A percentile compares a stretch with the other conserved stretches of the same genome.
Evolutionary conservation across 2,329 filamentous ascomycete species (phyloP).

Genomic region (Monilinia polystroma): DNA sequence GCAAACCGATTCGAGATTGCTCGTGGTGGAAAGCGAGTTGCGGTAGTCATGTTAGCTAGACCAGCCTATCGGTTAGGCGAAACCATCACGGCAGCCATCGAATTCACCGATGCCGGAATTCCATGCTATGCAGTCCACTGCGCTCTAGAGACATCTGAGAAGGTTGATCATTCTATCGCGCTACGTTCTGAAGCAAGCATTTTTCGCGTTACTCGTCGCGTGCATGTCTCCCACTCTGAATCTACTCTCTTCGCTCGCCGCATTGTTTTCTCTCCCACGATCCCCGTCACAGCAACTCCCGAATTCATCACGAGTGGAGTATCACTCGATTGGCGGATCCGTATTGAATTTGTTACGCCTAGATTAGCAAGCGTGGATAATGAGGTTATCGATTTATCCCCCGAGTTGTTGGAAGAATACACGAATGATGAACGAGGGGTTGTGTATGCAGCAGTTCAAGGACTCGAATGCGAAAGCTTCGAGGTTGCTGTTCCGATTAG

Average conservation of each 20-base stretch:
- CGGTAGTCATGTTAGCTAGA: slow-evolving; percentile 82
- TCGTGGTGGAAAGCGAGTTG: slow-evolving; percentile 86
- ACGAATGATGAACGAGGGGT: slow-evolving; percentile 76
- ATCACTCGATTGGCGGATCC: slow-evolving; percentile 81
- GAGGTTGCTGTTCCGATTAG: slow-evolving; percentile 82
- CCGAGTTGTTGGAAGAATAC: slow-evolving; percentile 70
- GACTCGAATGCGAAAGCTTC: slow-evolving; percentile 81
- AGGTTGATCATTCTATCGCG: slow-evolving; percentile 75
- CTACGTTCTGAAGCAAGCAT: slow-evolving; percentile 84
- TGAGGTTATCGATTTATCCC: slow-evolving; percentile 40
- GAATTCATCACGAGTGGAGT: slow-evolving; percentile 91
- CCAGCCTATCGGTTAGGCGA: slow-evolving; percentile 90
- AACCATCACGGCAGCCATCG: slow-evolving; percentile 77
- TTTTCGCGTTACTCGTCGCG: slow-evolving; percentile 78
- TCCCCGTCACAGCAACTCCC: slow-evolving; percentile 80
- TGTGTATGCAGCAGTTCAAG: slow-evolving; percentile 74
- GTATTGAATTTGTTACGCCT: slow-evolving; percentile 89
- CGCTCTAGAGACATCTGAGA: slow-evolving; percentile 83
- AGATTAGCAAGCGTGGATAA: slow-evolving; percentile 45
- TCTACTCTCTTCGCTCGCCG: slow-evolving; percentile 78
- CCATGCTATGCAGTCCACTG: slow-evolving; percentile 83
- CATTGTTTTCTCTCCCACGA: slow-evolving; percentile 76
- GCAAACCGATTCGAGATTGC: slow-evolving; percentile 96
- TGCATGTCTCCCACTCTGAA: slow-evolving; percentile 76
- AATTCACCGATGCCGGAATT: slow-evolving; percentile 75